Conservation (phyloP, 1,284 basidiomycete genomes). For the Anthracocystis walkeri region DNA sequence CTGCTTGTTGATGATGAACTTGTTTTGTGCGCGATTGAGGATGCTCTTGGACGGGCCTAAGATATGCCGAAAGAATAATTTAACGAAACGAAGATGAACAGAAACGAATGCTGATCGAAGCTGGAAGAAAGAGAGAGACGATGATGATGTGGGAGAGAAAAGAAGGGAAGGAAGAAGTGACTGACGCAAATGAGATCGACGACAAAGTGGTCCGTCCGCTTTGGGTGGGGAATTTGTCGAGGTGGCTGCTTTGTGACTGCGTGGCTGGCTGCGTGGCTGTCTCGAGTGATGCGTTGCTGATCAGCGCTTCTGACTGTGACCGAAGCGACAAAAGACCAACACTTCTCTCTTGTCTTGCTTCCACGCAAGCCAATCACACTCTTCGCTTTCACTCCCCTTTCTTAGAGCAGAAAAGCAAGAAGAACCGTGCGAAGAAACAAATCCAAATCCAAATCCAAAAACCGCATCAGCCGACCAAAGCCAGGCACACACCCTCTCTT, state of each 20-base stretch:
- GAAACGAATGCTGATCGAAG: neutral
- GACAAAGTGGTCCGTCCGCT: slow-evolving; percentile 25
- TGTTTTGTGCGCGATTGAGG: neutral
- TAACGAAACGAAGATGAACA: neutral
- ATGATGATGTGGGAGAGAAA: neutral
- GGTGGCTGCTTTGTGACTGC: too few relatives aligned
- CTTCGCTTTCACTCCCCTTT: neutral
- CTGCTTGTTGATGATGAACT: slow-evolving; percentile 4
- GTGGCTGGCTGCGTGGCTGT: too few relatives aligned
- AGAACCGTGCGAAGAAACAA: slow-evolving; percentile 25
- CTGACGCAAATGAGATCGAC: neutral
- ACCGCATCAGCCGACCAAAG: slow-evolving; percentile 30
- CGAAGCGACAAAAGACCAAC: slow-evolving; percentile 17
- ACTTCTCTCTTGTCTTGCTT: neutral
- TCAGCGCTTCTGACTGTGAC: too few relatives aligned
- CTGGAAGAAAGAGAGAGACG: neutral
- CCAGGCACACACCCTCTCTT: neutral
- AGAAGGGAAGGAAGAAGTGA: slow-evolving; percentile 5
- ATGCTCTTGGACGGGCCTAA: neutral
- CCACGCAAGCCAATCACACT: slow-evolving; percentile 5
- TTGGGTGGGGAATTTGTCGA: neutral
- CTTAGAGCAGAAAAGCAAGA: neutral
- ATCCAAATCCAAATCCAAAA: neutral
- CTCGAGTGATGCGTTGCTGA: too few relatives aligned
- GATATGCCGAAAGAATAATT: neutral